Percentiles rank a stretch among this genome's conserved stretches.
Evolutionary conservation across 371 early-diverging fungal species (phyloP).

Genomic region (Mortierella sp.): DNA sequence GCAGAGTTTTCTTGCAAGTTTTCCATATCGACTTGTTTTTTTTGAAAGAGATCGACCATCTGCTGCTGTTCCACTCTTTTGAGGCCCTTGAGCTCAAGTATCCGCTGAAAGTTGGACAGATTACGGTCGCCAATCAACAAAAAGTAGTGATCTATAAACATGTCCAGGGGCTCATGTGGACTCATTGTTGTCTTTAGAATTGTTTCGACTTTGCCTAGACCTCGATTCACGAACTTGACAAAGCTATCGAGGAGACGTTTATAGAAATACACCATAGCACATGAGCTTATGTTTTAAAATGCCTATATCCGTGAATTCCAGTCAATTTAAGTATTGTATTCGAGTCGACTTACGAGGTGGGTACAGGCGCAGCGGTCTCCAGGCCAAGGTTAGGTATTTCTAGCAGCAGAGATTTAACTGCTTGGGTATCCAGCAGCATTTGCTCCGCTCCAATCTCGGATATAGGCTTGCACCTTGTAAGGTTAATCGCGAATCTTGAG

Average conservation of each 20-base stretch:
- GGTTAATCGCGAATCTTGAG: constrained; percentile 67
- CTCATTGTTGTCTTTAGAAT: constrained; percentile 92
- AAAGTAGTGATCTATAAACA: constrained; percentile 89
- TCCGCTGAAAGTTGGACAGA: constrained; percentile 73
- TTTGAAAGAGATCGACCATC: constrained; percentile 67
- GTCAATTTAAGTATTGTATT: neutral
- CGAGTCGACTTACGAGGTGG: constrained; percentile 67
- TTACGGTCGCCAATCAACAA: constrained; percentile 83
- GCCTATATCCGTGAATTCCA: neutral
- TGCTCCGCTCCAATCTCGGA: constrained; percentile 90
- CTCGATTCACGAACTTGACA: constrained; percentile 82
- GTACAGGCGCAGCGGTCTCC: constrained; percentile 63
- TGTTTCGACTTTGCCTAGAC: constrained; percentile 84
- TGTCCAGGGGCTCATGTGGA: constrained; percentile 86
- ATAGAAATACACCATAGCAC: neutral
- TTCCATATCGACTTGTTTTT: constrained; percentile 50
- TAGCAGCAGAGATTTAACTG: constrained; percentile 81
- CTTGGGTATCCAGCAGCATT: constrained; percentile 93
- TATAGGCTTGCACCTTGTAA: constrained; percentile 83
- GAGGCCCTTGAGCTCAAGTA: constrained; percentile 90
- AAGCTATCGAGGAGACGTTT: constrained; percentile 64
- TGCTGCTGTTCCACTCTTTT: constrained; percentile 68
- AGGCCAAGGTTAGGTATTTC: constrained; percentile 77
- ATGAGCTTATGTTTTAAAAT: neutral
- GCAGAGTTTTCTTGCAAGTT: constrained; percentile 49